Evolutionary conservation across 2,329 filamentous ascomycete genomes (phyloP), one percentile per base, ranked within the genome.

Genomic region (Stachybotrys elegans): DNA sequence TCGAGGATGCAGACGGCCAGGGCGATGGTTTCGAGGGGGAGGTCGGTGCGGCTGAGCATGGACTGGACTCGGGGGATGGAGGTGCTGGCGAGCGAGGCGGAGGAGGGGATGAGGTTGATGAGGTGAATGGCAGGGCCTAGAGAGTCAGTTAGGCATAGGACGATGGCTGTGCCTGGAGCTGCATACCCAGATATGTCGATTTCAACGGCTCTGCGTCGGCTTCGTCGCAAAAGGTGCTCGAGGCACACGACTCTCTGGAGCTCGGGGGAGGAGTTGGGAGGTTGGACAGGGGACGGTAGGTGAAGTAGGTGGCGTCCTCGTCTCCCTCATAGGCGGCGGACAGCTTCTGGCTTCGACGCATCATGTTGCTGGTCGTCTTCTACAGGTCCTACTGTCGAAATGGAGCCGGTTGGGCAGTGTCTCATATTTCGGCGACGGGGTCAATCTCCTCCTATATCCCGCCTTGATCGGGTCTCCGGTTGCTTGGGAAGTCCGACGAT

Each of bases 1-100:
- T 85, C 82, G 51, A 86, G 71, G 40, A 86, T 78, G 67, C 79
- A 83, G 31, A 82, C 79, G 27, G 80, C 81, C 29, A 86, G 67
- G 36, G 81, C 81, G 38, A 85, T 69, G 20, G 74, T 79, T 56
- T 84, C 78, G 56, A 80, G 70, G 4, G 79, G 75, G 21, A 84
- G 66, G 43, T 72, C 65, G 45, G 80, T 74, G 49, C 78, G 74
- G 45, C 68, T 69, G 45, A 86, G 70, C 51, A 86, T 76, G 38
- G 72, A 70, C 58, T 84, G 81, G 19, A 84, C 76, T 39, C 79
- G 66, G 27, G 74, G 63, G 22, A 81, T 69, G 1, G 79, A 84
- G 4, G 82, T 72, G 2, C 68, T 67, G 46, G 73, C 72, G 46
- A 83, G 68, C 20, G 81, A 84, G 45, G 80, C 79, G 12, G 78